Conservation (phyloP, 2,329 filamentous ascomycete species). For the Colletotrichum musae region DNA sequence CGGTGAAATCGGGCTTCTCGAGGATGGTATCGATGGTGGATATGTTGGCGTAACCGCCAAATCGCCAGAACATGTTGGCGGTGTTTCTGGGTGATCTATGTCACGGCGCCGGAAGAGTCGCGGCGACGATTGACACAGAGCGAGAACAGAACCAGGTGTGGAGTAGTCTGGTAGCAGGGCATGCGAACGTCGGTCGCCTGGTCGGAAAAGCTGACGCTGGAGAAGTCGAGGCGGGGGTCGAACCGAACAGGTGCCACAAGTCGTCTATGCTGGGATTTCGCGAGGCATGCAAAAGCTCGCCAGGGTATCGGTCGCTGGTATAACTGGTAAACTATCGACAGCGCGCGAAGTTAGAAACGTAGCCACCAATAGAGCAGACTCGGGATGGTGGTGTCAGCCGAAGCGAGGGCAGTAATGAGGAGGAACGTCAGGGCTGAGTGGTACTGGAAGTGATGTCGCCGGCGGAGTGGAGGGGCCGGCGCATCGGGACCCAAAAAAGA, state of each 20-base stretch:
- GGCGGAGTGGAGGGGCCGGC: slow-evolving; percentile 39
- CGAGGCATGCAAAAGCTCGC: slow-evolving; percentile 36
- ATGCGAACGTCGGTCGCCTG: slow-evolving; percentile 32
- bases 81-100: slow-evolving; percentile 42
- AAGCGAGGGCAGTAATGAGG: neutral
- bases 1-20: slow-evolving; percentile 94
- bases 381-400: slow-evolving; percentile 6
- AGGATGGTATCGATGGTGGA: slow-evolving; percentile 97
- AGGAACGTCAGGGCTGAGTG: slow-evolving; percentile 13
- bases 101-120: slow-evolving; percentile 46
- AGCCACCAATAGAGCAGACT: neutral
- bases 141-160: slow-evolving; percentile 9
- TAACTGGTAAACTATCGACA: slow-evolving; percentile 12
- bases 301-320: slow-evolving; percentile 36
- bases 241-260: slow-evolving; percentile 13
- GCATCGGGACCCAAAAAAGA: slow-evolving; percentile 38
- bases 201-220: neutral
- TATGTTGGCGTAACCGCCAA: slow-evolving; percentile 98
- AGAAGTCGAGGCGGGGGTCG: neutral
- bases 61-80: slow-evolving; percentile 98
- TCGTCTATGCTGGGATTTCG: slow-evolving; percentile 23
- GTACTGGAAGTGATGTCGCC: slow-evolving; percentile 30
- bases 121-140: slow-evolving; percentile 35
- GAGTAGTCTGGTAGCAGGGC: slow-evolving; percentile 8
- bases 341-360: slow-evolving; percentile 14